phyloP scores from a whole-genome alignment of 2,329 filamentous ascomycete genomes.

The Rhynchosporium agropyri region DNA sequence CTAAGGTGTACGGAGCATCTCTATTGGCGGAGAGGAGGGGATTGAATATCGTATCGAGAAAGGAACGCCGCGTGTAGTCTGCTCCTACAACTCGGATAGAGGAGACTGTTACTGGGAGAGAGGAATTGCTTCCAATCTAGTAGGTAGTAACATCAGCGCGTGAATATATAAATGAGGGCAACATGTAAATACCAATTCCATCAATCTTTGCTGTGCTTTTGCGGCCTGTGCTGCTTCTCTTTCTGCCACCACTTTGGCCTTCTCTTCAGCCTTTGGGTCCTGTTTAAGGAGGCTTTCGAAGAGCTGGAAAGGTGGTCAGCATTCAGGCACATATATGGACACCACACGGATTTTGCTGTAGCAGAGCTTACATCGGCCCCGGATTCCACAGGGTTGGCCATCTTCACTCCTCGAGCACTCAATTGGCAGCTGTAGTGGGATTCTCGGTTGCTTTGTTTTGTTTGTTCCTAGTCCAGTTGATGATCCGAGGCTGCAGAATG shows the following conservation, averaged over 20 bases:
- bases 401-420: slow-evolving; percentile 16
- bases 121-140: slow-evolving; percentile 75
- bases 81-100: slow-evolving; percentile 83
- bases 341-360: slow-evolving; percentile 2
- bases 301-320: slow-evolving; percentile 48
- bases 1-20: slow-evolving; percentile 72
- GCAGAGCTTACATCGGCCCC: slow-evolving; percentile 50
- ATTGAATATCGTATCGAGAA: slow-evolving; percentile 79
- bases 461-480: too few species aligned
- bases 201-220: slow-evolving; percentile 62
- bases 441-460: background rate
- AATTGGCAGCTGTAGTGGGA: background rate
- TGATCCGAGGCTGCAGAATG: too few species aligned
- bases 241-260: slow-evolving; percentile 60
- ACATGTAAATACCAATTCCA: slow-evolving; percentile 59
- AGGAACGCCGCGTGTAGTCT: slow-evolving; percentile 77
- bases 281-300: slow-evolving; percentile 62
- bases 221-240: slow-evolving; percentile 35
- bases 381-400: slow-evolving; percentile 36
- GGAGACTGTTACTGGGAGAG: slow-evolving; percentile 84
- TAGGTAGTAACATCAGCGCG: slow-evolving; percentile 42
- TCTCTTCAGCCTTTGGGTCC: slow-evolving; percentile 61
- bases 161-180: background rate
- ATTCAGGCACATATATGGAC: slow-evolving; percentile 29
- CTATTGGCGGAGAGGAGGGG: slow-evolving; percentile 73